Conservation (phyloP, 1,284 basidiomycete species). For the Mycena sp. region DNA sequence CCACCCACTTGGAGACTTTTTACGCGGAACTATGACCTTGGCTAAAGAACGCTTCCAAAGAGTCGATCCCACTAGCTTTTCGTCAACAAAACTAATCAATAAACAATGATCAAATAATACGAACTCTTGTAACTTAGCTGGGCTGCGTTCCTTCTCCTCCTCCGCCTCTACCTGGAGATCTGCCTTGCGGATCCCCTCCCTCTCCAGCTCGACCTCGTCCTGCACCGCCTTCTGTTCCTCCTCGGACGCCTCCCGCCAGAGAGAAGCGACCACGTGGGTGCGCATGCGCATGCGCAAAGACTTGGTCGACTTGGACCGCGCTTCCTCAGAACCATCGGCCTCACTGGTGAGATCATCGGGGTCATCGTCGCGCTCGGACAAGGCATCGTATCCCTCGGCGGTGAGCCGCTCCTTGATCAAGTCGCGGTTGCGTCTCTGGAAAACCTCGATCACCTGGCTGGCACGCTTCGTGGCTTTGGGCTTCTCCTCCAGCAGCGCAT, state of each 20-base stretch:
- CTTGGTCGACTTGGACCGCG: not conserved
- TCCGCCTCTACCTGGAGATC: not conserved
- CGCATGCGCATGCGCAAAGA: slow-evolving; percentile 5
- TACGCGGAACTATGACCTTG: not conserved
- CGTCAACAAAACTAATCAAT: not conserved
- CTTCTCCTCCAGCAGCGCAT: not conserved
- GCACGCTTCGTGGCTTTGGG: not conserved
- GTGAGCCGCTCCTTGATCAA: not conserved
- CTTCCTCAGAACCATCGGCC: too few species aligned
- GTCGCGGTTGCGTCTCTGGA: slow-evolving; percentile 1
- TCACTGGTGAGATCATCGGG: not conserved
- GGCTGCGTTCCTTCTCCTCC: not conserved
- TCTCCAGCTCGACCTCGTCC: not conserved
- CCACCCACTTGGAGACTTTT: not conserved
- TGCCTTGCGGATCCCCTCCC: not conserved
- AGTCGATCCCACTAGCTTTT: not conserved
- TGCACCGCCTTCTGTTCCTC: not conserved
- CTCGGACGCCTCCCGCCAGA: not conserved
- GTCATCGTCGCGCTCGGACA: not conserved
- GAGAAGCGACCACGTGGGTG: not conserved
- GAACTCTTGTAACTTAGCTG: not conserved
- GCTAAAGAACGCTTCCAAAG: not conserved
- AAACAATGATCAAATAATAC: not conserved
- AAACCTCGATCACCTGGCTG: slow-evolving; percentile 20
- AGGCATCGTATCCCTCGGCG: not conserved